A percentile compares a stretch with the other conserved stretches of the same genome.
These are phyloP conservation scores for Backusella liffmaniae DNA, from an alignment of 192 early-diverging fungal species.

Conservation along the genomic window DNA sequence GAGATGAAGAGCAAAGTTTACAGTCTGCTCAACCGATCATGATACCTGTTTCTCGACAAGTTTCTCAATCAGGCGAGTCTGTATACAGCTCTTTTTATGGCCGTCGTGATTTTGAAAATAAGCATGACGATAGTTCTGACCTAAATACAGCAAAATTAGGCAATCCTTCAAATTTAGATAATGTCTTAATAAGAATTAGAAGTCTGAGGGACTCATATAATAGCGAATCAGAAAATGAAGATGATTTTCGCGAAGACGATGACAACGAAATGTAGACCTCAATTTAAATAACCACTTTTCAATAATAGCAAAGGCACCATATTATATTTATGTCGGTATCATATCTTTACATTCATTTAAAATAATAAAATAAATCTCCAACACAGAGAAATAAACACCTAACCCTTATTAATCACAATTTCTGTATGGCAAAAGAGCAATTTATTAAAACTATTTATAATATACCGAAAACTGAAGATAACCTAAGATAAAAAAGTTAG, in stretches of 20 bases:
- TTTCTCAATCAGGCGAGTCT: conserved; percentile 5
- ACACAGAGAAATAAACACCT: not conserved
- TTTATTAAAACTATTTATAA: not conserved
- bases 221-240: not conserved
- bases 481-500: not conserved
- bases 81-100: conserved; percentile 30
- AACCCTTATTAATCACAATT: not conserved
- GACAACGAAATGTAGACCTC: not conserved
- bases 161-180: conserved; percentile 4
- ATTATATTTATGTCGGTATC: not conserved
- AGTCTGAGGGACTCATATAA: not conserved
- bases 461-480: not conserved
- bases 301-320: not conserved
- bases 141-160: not conserved
- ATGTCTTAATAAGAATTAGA: conserved; percentile 5
- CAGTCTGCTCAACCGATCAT: not conserved
- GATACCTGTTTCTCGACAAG: conserved; percentile 4
- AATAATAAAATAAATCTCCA: not conserved
- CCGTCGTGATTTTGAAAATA: conserved; percentile 39
- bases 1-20: conserved; percentile 15
- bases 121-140: conserved; percentile 18
- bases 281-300: not conserved
- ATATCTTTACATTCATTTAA: not conserved
- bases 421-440: not conserved
- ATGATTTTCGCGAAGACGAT: not conserved